Evolutionary conservation across 73 alveolate species (phyloP), one percentile per base, ranked within the genome.

Genomic region (Uronychia binucleata): DNA sequence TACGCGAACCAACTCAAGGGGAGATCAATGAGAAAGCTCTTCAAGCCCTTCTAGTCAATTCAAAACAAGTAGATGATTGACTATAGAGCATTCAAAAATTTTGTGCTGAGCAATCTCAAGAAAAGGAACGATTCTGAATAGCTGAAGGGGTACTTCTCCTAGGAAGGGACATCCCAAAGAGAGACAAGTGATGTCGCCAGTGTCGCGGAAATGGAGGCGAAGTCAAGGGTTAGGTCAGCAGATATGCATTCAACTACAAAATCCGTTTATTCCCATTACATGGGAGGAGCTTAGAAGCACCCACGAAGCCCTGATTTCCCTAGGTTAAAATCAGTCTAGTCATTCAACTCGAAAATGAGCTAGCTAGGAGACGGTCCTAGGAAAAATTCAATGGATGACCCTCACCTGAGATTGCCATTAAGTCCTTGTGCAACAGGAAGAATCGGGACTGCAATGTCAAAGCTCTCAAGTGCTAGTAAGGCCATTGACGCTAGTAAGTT

Each of bases 1-100:
- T 86, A 86, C 88, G 31, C 35, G 26, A 33, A 28, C 35, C 76
- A 86, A 31, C 33, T 78, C 26, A 85, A 81, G 27, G 88, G 84
- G 0, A 86, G 59, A 31, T 25, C 88, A 0, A 8, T 35, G 5
- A 26, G 27, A 28, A 5, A 59, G 0, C 59, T 57, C 75, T 33
- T 86, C 35, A 57, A 34, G 29, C 74, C 29, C 28, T 86, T 59
- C 35, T 34, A 80, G 14, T n/a, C 67, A 1, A 33, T 67, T 1
- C 33, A 29, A 31, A 78, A 79, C 35, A 86, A 57, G 60, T 19
- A 28, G 26, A 31, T 79, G 74, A 60, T 86, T 8, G 74, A 79
- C 78, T 86, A 86, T 33, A 86, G 75, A 74, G 25, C 28, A 75
- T 46, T 86, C 14, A 86, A 79, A 84, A 32, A 75, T 26, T 75